Evolutionary conservation across 1,139 yeast species (phyloP), one percentile per base, ranked within the genome.

Genomic region (Candida glucosophila): DNA sequence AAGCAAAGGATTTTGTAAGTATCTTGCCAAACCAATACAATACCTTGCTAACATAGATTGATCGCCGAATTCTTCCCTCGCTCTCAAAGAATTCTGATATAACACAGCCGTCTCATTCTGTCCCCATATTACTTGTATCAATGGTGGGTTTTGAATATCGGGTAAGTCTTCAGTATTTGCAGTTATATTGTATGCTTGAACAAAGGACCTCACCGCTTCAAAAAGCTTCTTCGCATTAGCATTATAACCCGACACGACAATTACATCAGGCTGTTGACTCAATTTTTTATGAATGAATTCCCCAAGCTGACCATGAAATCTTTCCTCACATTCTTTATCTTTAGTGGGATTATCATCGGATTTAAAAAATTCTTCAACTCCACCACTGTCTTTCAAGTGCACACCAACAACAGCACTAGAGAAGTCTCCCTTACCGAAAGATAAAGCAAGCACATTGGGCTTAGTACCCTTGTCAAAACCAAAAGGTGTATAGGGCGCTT

Each of bases 71-170:
- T 90, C 97, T 23, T 66, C 61, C 9, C 57, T 57, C 0, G 95
- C 94, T 34, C 88, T 68, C 19, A 65, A 71, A 0, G 95, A 82
- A 44, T 78, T 74, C 51, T 88, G 95, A 48, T 69, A 90, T 34
- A 92, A 68, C 29, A 93, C 65, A 0, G 98, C 96, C 17, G 93
- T 86, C 49, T 90, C 98, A 49, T 90, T 96, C 41, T 80, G 83
- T 16, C 83, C 94, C 77, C 86, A 90, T 10, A 86, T 59, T 3
- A 83, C 73, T 26, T 62, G 71, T 17, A 77, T 41, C 17, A 68
- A 48, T 9, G 70, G 71, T 4, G 70, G 58, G 22, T 54, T 50
- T 22, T 49, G 47, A 7, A 52, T 58, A 52, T 37, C 58, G 2
- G 49, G 42, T 23, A 55, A 44, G 22, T 58, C 67, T 15, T 72